phyloP scores from a whole-genome alignment of 73 alveolate species.

The Tetrahymena elliotti region DNA sequence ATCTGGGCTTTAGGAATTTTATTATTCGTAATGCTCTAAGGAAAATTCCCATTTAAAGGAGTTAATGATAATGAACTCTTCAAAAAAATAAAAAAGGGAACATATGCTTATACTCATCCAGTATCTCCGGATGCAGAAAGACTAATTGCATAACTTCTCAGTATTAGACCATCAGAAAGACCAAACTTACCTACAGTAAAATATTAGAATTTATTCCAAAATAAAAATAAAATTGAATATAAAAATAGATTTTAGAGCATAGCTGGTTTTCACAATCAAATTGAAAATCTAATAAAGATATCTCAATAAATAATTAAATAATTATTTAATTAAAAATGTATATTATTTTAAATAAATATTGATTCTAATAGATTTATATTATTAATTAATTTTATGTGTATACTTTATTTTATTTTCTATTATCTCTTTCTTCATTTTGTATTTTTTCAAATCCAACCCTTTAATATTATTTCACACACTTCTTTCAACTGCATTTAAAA shows the following conservation, averaged over 20 bases:
- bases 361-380: too few species aligned
- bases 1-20: constrained; percentile 78
- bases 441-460: neutral
- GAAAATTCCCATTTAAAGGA: constrained; percentile 65
- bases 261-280: neutral
- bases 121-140: constrained; percentile 24
- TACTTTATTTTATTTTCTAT: neutral
- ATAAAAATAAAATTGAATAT: neutral
- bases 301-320: too few species aligned
- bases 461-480: too few species aligned
- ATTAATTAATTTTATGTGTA: neutral
- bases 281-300: neutral
- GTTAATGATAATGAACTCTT: constrained; percentile 51
- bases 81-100: constrained; percentile 46
- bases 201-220: neutral
- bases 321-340: too few species aligned
- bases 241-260: neutral
- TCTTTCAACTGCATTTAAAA: too few species aligned
- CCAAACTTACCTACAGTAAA: neutral
- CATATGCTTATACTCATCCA: constrained; percentile 26
- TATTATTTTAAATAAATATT: too few species aligned
- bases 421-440: too few species aligned
- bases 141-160: constrained; percentile 35
- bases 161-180: constrained; percentile 48
- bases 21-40: constrained; percentile 53